Evolutionary conservation across 768 basidiomycete species (phyloP), one percentile per base, ranked within the genome.

Genomic region (Suillus occidentalis): DNA sequence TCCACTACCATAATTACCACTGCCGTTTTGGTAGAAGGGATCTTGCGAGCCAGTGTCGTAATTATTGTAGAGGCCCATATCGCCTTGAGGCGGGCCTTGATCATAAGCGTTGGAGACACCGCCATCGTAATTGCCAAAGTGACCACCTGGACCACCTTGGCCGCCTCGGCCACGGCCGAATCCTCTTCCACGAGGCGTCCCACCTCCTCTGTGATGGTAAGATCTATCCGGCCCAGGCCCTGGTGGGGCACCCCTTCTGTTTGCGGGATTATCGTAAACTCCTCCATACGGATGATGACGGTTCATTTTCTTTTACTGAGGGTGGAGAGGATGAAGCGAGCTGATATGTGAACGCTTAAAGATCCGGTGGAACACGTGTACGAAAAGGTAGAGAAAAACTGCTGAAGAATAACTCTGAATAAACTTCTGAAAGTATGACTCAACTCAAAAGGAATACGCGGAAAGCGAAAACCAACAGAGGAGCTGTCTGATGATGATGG

Each of bases 231-330:
- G 87, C 64, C 90, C 90, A 69, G 87, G 86, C 71, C 86, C 87
- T 67, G 83, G 85, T 66, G 85, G 82, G 64, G 88, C 89, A 57
- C 89, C 89, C 74, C 91, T 86, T 72, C 82, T 78, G 63, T 87
- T 83, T 55, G 80, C 77, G 47, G 82, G 77, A 63, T 80, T 79
- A 66, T 91, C 91, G 82, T 86, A 89, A 73, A 80, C 79, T 68
- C 83, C 74, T 66, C 67, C 83, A 70, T 95, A 95, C 31, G 93
- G 93, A 85, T 94, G 91, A 79, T 94, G 92, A 73, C 92, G 91
- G 79, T 93, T 92, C 92, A 95, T 94, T 76, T 74, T 74, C 73
- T 58, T 58, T 58, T 58, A 58, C 57, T 58, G 57, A 2, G 53
- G 40, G 47, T 52, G 31, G 31, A 10, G 25, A 36, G 37, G 45